Evolutionary conservation across 2,329 filamentous ascomycete genomes (phyloP).

Genomic region (Delphinella strobiligena): DNA sequence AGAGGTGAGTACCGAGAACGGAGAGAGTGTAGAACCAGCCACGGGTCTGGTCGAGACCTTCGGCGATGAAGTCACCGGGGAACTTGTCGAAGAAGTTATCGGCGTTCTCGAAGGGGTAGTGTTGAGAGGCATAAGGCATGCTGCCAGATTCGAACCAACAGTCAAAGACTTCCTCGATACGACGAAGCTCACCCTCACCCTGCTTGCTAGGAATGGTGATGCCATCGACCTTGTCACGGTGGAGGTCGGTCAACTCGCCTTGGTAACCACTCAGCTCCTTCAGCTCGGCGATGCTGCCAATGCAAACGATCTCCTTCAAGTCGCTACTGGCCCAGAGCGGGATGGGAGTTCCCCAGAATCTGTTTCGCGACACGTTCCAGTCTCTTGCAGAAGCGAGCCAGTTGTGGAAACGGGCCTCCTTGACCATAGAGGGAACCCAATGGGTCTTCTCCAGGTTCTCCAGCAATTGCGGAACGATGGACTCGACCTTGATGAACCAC

Average conservation of each 20-base stretch:
- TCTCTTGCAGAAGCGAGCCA: conserved; percentile 88
- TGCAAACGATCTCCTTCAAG: conserved; percentile 70
- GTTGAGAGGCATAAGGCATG: conserved; percentile 85
- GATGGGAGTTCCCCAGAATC: conserved; percentile 91
- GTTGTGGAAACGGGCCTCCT: conserved; percentile 79
- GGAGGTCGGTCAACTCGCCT: conserved; percentile 73
- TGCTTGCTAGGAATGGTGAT: conserved; percentile 88
- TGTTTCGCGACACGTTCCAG: conserved; percentile 89
- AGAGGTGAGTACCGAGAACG: conserved; percentile 79
- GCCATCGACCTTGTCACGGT: conserved; percentile 84
- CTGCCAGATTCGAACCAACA: conserved; percentile 96
- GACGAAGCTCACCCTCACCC: conserved; percentile 70
- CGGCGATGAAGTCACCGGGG: conserved; percentile 88
- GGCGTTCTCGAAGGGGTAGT: conserved; percentile 85
- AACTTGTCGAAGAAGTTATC: conserved; percentile 66
- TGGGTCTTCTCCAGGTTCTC: conserved; percentile 78
- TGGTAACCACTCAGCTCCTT: conserved; percentile 76
- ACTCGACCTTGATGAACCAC: conserved; percentile 85
- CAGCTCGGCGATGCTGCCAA: conserved; percentile 76
- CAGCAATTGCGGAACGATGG: conserved; percentile 79
- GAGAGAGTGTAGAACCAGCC: conserved; percentile 95
- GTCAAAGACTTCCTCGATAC: conserved; percentile 84
- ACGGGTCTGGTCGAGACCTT: conserved; percentile 84
- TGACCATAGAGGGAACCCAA: conserved; percentile 85
- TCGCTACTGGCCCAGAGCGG: conserved; percentile 89